Base-by-base conservation (phyloP, 148 eudicot genomes). In the Vaccinium macrocarpon region DNA sequence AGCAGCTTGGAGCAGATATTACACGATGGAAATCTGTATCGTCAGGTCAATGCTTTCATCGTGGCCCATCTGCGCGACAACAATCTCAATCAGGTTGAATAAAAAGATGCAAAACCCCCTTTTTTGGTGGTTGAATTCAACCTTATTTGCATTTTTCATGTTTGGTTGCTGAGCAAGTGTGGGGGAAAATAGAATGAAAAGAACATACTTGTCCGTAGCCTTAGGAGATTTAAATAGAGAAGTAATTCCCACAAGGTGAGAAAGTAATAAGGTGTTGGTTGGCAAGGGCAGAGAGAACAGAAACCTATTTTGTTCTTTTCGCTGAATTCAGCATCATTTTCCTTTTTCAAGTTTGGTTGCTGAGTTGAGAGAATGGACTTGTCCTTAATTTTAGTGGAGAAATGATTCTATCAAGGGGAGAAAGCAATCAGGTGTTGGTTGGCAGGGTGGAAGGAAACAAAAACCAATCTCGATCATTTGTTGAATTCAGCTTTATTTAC, bases 11-110 rank as follows among this genome's bases (percentile, higher is more conserved):
- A 93, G 92, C 94, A 92, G 86, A 87, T 88, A 49, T 83, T 95
- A 84, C 94, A 88, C 56, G 98, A 93, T 51, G 97, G 95, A 64
- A 92, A 91, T 87, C 91, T 95, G 46, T 90, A 79, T 80, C 93
- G 98, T 56, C 88, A 91, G 84, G 91, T 92, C 52, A 91, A 92
- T 90, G 84, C 91, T 50, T 85, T 93, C 7, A 90, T 95, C 61
- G 95, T 93, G 56, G 94, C 98, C 64, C 96, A 95, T 89, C 95
- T 95, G 64, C 94, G 98, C 56, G 92, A 93, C 83, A 91, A 90
- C 81, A 92, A 93, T 91, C 92, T 91, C 84, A 88, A 87, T 87
- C 95, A 92, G 93, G 97, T 90, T 85, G 2, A 35, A 27, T 1
- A 2, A 64, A 61, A n/a, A 51, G 5, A 38, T 38, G 2, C 53